phyloP scores from a whole-genome alignment of 2,329 filamentous ascomycete genomes.

The Claviceps maximensis region DNA sequence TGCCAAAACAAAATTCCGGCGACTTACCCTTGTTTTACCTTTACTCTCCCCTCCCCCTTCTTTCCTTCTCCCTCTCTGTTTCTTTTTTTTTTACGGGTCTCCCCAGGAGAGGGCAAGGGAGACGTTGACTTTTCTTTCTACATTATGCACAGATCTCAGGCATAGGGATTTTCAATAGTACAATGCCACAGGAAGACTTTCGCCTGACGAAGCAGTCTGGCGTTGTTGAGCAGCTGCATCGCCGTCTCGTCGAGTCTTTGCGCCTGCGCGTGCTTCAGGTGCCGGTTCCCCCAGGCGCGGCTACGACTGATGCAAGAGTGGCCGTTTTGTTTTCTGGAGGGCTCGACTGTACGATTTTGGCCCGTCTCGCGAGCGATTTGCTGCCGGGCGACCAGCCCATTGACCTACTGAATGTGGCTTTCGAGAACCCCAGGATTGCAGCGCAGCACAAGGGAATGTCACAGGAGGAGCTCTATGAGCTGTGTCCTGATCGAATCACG shows the following conservation, averaged over 20 bases:
- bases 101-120: no score
- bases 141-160: constrained; percentile 31
- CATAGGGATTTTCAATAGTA: constrained; percentile 39
- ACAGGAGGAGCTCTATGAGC: constrained; percentile 48
- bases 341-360: constrained; percentile 81
- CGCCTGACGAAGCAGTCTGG: constrained; percentile 21
- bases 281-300: constrained; percentile 37
- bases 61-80: no score
- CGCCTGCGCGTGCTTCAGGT: constrained; percentile 51
- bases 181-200: constrained; percentile 23
- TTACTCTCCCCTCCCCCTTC: no score
- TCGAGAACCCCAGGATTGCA: constrained; percentile 75
- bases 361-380: constrained; percentile 65
- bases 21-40: constrained; percentile 32
- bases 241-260: constrained; percentile 47
- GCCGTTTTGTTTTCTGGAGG: constrained; percentile 90
- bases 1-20: constrained; percentile 9
- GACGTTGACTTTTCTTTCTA: background rate
- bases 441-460: constrained; percentile 32
- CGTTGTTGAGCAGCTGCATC: constrained; percentile 39
- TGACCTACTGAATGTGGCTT: constrained; percentile 90
- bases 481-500: constrained; percentile 81
- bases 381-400: constrained; percentile 56
- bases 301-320: constrained; percentile 35
- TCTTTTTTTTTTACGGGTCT: no score